Percentiles rank a stretch among this genome's conserved stretches.
Evolutionary conservation across 2,329 filamentous ascomycete genomes (phyloP).

Genomic region (Rhinocladiella similis): DNA sequence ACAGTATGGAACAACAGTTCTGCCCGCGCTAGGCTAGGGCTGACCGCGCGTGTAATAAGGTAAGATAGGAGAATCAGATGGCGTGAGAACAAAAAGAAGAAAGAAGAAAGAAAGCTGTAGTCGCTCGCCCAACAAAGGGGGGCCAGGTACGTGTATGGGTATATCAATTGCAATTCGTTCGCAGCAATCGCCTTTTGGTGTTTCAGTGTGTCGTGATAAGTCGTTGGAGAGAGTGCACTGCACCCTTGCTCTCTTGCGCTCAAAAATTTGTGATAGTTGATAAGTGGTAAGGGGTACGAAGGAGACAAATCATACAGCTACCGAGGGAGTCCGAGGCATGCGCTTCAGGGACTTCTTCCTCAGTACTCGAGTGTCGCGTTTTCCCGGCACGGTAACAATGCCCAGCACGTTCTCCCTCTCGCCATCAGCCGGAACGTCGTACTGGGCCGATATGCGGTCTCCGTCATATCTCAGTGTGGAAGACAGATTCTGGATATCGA

Average conservation of each 20-base stretch:
- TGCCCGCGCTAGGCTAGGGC: too few relatives aligned
- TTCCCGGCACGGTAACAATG: slow-evolving; percentile 22
- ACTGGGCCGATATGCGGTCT: neutral
- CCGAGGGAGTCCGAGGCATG: neutral
- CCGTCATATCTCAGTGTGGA: neutral
- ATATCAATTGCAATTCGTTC: too few relatives aligned
- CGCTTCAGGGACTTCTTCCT: slow-evolving; percentile 21
- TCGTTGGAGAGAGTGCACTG: neutral
- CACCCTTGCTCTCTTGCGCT: neutral
- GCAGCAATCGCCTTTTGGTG: too few relatives aligned
- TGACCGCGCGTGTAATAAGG: too few relatives aligned
- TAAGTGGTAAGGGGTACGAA: too few relatives aligned
- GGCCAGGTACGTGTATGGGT: too few relatives aligned
- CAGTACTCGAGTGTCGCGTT: slow-evolving; percentile 17
- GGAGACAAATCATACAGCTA: neutral
- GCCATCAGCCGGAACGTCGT: neutral
- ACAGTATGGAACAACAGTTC: too few relatives aligned
- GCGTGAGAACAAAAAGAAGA: too few relatives aligned
- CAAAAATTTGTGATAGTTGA: neutral
- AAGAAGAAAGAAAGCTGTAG: too few relatives aligned
- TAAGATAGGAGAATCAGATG: too few relatives aligned
- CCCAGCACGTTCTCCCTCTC: slow-evolving; percentile 16
- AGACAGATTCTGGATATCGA: slow-evolving; percentile 7
- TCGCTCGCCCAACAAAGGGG: too few relatives aligned
- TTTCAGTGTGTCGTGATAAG: too few relatives aligned